Percentiles rank a stretch among this genome's conserved stretches.
Conservation (phyloP, 2,329 filamentous ascomycete genomes). For the Delphinella strobiligena region DNA sequence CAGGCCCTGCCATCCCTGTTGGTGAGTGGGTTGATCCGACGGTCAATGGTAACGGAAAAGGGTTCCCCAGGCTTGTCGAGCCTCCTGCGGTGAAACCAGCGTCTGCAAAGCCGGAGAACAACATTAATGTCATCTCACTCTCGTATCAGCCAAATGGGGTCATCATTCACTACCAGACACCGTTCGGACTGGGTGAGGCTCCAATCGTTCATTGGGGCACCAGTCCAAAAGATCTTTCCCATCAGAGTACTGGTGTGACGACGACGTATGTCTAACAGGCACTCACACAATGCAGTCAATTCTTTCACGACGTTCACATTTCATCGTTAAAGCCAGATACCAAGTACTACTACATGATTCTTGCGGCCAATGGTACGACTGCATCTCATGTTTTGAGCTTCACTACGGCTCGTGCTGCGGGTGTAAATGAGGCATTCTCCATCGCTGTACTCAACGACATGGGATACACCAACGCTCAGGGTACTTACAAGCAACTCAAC, state of each 20-base stretch:
- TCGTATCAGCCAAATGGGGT: slow-evolving; percentile 38
- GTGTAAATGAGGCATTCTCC: slow-evolving; percentile 30
- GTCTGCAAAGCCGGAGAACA: slow-evolving; percentile 34
- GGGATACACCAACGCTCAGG: slow-evolving; percentile 41
- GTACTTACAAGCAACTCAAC: slow-evolving; percentile 33
- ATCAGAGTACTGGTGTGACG: slow-evolving; percentile 26
- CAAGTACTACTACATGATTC: slow-evolving; percentile 41
- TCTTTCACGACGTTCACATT: slow-evolving; percentile 40
- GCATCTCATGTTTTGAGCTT: slow-evolving; percentile 35
- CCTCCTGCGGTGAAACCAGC: slow-evolving; percentile 37
- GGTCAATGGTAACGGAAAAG: slow-evolving; percentile 41
- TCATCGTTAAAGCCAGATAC: slow-evolving; percentile 28
- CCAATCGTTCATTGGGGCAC: slow-evolving; percentile 35
- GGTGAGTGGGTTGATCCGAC: slow-evolving; percentile 41
- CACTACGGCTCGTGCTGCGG: slow-evolving; percentile 33
- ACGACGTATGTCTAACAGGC: slow-evolving; percentile 33
- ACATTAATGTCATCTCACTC: slow-evolving; percentile 40
- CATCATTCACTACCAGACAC: slow-evolving; percentile 43
- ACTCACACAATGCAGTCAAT: slow-evolving; percentile 40
- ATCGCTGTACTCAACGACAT: slow-evolving; percentile 41
- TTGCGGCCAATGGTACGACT: slow-evolving; percentile 38
- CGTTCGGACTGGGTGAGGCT: slow-evolving; percentile 36
- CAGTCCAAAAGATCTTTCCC: slow-evolving; percentile 19
- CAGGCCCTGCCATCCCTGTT: too few relatives aligned
- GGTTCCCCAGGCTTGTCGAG: slow-evolving; percentile 39